These are phyloP conservation scores for Jaltomata sinuosa DNA, from an alignment of 257 asterid genomes.

Conservation along the genomic window DNA sequence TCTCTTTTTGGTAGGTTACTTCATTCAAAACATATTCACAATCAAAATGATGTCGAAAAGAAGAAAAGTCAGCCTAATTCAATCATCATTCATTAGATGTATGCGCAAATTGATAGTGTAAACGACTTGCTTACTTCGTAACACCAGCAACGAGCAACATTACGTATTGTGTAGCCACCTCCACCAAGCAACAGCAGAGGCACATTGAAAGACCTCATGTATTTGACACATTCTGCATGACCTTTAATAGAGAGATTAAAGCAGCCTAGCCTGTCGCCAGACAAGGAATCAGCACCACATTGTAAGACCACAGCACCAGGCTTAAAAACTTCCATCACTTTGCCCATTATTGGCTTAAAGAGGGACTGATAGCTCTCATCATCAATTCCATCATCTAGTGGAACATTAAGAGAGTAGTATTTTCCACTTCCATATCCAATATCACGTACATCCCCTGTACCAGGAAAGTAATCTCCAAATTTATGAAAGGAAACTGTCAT, in stretches of 20 bases:
- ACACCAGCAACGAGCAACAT: conserved; percentile 41
- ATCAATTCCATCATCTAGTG: conserved; percentile 35
- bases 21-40: not conserved
- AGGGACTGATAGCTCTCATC: conserved; percentile 36
- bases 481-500: conserved; percentile 43
- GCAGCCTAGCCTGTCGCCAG: conserved; percentile 37
- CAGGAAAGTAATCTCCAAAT: conserved; percentile 39
- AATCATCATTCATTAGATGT: not conserved
- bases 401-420: conserved; percentile 34
- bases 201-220: conserved; percentile 35
- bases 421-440: conserved; percentile 27
- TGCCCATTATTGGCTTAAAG: conserved; percentile 37
- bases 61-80: not conserved
- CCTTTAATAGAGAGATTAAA: conserved; percentile 34
- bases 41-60: not conserved
- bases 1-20: not conserved
- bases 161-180: conserved; percentile 38
- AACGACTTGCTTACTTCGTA: conserved; percentile 21
- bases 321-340: conserved; percentile 33
- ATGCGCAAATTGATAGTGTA: not conserved
- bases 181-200: conserved; percentile 32
- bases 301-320: conserved; percentile 38
- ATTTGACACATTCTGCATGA: conserved; percentile 33
- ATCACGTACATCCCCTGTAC: conserved; percentile 31
- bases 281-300: conserved; percentile 38